These are phyloP conservation scores for Wickerhamiella parazyma DNA, from an alignment of 805 yeast species.

Conservation along the genomic window DNA sequence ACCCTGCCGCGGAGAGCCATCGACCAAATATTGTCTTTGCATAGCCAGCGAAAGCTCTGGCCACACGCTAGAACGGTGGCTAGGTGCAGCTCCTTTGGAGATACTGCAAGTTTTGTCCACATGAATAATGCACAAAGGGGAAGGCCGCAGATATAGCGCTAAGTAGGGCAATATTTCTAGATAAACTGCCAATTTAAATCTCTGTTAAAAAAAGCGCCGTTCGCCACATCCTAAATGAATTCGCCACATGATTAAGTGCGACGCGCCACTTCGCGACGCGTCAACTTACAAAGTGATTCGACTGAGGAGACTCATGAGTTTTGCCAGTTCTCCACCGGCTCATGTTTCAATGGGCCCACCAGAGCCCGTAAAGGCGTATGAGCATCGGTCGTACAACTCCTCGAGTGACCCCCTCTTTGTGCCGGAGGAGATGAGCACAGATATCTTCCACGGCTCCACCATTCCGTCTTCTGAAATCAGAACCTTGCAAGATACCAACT, in stretches of 20 bases:
- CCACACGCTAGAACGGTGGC: constrained; percentile 63
- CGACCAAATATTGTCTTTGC: constrained; percentile 41
- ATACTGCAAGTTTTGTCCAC: constrained; percentile 3
- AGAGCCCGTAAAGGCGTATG: background rate
- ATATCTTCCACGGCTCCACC: background rate
- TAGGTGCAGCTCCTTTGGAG: background rate
- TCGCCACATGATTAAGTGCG: background rate
- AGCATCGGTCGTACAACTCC: background rate
- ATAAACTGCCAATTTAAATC: no score
- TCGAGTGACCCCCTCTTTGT: background rate
- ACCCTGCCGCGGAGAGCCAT: constrained; percentile 42
- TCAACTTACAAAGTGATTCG: background rate
- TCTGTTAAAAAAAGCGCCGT: no score
- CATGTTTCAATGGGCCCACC: background rate
- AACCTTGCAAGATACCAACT: background rate
- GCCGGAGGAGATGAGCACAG: background rate
- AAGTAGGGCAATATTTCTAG: no score
- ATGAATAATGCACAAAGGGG: background rate
- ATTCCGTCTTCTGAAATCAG: background rate
- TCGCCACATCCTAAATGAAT: no score
- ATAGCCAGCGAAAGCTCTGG: constrained; percentile 73
- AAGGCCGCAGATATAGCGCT: no score
- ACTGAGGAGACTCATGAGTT: background rate
- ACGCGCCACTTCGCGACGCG: background rate
- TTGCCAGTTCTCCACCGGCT: background rate